Percentiles rank a stretch among this genome's conserved stretches.
Conservation (phyloP, 441 rosid genomes). For the Croton laevigatus region DNA sequence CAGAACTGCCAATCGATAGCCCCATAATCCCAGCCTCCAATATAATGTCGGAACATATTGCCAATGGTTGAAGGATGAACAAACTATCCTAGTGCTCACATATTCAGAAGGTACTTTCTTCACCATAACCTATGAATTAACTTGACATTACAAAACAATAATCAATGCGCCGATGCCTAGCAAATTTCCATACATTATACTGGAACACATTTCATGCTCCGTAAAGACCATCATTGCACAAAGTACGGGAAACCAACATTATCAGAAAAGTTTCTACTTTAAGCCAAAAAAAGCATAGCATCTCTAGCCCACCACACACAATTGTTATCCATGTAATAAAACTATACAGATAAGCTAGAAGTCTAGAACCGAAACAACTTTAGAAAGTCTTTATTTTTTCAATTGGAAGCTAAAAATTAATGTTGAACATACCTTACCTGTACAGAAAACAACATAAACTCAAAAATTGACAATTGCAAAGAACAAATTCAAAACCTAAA, state of each 20-base stretch:
- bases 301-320: not conserved
- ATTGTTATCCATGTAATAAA: not conserved
- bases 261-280: not conserved
- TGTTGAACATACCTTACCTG: not conserved
- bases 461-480: not conserved
- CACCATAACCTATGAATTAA: not conserved
- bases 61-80: not conserved
- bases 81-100: not conserved
- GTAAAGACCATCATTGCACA: not conserved
- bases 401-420: not conserved
- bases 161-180: not conserved
- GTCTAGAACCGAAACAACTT: no score
- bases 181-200: not conserved
- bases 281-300: not conserved
- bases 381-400: no score
- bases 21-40: not conserved
- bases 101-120: not conserved
- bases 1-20: not conserved
- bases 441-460: not conserved
- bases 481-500: not conserved
- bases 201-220: not conserved
- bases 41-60: not conserved
- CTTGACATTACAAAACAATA: slow-evolving; percentile 7
- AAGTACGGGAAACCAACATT: not conserved
- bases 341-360: not conserved